Evolutionary conservation across 371 early-diverging fungal genomes (phyloP).

Genomic region (Mucor sp.): DNA sequence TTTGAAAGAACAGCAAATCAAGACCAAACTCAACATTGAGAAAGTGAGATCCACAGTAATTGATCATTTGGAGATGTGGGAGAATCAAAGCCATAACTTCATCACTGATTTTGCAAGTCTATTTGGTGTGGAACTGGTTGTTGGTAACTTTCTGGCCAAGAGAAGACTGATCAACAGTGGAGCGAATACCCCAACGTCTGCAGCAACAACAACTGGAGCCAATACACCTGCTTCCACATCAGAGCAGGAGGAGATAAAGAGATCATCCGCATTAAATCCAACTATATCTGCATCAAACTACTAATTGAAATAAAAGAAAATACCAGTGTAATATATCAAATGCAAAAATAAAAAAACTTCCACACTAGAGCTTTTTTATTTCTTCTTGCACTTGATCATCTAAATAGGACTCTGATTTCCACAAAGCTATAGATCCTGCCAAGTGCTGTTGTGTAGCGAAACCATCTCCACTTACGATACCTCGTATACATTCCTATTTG

Average conservation of each 20-base stretch:
- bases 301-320: background rate
- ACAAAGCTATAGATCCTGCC: slow-evolving; percentile 31
- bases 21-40: slow-evolving; percentile 72
- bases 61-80: slow-evolving; percentile 72
- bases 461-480: slow-evolving; percentile 20
- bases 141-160: slow-evolving; percentile 16
- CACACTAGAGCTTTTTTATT: slow-evolving; percentile 14
- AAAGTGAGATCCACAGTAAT: slow-evolving; percentile 51
- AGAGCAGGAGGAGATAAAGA: background rate
- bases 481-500: slow-evolving; percentile 27
- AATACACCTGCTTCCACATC: background rate
- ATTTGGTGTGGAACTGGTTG: slow-evolving; percentile 60
- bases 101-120: slow-evolving; percentile 69
- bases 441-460: slow-evolving; percentile 35
- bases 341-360: no score
- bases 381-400: slow-evolving; percentile 24
- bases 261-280: background rate
- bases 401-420: slow-evolving; percentile 36
- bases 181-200: slow-evolving; percentile 1
- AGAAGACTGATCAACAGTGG: slow-evolving; percentile 14
- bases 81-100: slow-evolving; percentile 71
- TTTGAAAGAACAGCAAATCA: slow-evolving; percentile 79
- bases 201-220: background rate
- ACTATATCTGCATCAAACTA: background rate
- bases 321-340: background rate